Conservation (phyloP, 345 rosid species). For the Trapa incisa region DNA sequence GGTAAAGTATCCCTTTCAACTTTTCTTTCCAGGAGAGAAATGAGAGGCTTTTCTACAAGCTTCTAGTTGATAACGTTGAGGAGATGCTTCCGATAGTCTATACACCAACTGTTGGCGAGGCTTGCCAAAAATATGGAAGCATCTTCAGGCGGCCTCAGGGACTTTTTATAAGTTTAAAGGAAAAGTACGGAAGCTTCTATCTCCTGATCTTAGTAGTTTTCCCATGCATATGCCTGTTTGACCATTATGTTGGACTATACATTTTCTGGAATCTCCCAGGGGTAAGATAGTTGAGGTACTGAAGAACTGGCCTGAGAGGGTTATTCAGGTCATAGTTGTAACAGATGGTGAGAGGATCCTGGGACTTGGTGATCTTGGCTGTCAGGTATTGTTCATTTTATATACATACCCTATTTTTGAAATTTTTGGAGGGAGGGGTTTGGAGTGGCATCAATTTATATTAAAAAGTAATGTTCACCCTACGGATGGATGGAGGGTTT, state of each 20-base stretch:
- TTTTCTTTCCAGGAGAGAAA: slow-evolving; percentile 56
- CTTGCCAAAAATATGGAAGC: slow-evolving; percentile 92
- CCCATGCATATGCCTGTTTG: neutral
- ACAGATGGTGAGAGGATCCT: slow-evolving; percentile 88
- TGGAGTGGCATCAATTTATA: too few species aligned
- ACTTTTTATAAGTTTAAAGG: slow-evolving; percentile 79
- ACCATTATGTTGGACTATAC: neutral
- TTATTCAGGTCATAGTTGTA: slow-evolving; percentile 81
- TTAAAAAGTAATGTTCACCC: too few species aligned
- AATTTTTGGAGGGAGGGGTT: too few species aligned
- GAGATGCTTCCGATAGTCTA: slow-evolving; percentile 79
- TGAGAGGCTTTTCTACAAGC: slow-evolving; percentile 76
- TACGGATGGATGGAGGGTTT: too few species aligned
- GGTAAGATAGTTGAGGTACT: slow-evolving; percentile 77
- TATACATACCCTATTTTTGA: too few species aligned
- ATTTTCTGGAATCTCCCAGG: slow-evolving; percentile 16
- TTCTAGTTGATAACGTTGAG: slow-evolving; percentile 70
- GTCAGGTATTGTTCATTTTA: slow-evolving; percentile 51
- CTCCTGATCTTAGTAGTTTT: neutral
- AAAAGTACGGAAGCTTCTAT: slow-evolving; percentile 37
- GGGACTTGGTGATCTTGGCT: slow-evolving; percentile 96
- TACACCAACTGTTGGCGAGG: slow-evolving; percentile 93
- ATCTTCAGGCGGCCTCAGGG: slow-evolving; percentile 96
- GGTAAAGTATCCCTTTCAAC: too few species aligned
- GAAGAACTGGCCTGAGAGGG: slow-evolving; percentile 82